phyloP scores from a whole-genome alignment of 1,284 basidiomycete genomes.

The Ustilago loliicola region DNA sequence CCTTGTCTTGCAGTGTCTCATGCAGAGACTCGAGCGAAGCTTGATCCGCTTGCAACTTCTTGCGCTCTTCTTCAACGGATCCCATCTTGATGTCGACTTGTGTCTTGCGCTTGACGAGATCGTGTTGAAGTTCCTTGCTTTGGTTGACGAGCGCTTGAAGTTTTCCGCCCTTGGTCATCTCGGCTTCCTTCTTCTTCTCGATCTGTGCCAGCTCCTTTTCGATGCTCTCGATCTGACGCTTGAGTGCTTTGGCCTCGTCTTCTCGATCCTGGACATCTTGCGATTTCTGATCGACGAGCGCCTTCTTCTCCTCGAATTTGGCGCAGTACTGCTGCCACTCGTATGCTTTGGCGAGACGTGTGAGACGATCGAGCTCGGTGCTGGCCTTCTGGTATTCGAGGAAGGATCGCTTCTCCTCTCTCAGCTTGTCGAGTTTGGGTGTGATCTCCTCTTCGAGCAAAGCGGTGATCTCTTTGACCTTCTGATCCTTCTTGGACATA shows the following conservation, averaged over 20 bases:
- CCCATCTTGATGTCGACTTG: constrained; percentile 86
- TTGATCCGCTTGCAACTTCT: constrained; percentile 76
- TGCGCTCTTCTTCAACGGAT: constrained; percentile 84
- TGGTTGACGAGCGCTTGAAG: constrained; percentile 83
- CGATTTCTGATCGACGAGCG: constrained; percentile 67
- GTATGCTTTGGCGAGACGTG: constrained; percentile 85
- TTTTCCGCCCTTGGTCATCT: constrained; percentile 81
- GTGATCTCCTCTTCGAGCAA: constrained; percentile 87
- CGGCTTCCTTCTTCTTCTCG: constrained; percentile 74
- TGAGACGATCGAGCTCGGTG: constrained; percentile 89
- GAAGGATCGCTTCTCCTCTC: constrained; percentile 89
- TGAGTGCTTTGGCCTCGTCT: constrained; percentile 68
- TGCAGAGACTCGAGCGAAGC: constrained; percentile 71
- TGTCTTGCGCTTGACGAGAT: constrained; percentile 86
- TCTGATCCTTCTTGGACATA: constrained; percentile 97
- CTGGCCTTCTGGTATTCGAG: constrained; percentile 91
- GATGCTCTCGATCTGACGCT: constrained; percentile 69
- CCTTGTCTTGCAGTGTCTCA: constrained; percentile 73
- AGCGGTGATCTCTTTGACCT: constrained; percentile 83
- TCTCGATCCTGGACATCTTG: constrained; percentile 68
- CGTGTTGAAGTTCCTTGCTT: constrained; percentile 84
- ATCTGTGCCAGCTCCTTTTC: constrained; percentile 74
- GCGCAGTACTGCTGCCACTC: constrained; percentile 78
- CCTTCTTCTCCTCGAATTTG: constrained; percentile 71
- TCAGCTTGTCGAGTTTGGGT: constrained; percentile 91